Base-by-base conservation (phyloP, 208 protist genomes). In the Trypanosoma avium region DNA sequence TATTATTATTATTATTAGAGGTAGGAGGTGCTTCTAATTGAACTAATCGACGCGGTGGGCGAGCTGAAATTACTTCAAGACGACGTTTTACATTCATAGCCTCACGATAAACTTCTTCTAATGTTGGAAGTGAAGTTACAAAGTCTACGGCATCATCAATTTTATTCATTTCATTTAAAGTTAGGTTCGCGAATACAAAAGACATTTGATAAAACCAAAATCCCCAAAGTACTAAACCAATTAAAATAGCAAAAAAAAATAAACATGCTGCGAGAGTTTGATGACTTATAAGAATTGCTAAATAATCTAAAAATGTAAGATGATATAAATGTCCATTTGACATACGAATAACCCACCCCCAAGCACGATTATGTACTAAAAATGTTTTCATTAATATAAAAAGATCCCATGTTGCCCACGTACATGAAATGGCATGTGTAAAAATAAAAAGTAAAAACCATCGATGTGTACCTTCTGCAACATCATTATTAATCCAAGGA, bases 401-500 rank as follows among this genome's bases (percentile, higher is more conserved):
- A 47, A 90, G 70, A 54, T 95, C 84, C 58, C 70, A 76, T 4
- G 68, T 59, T 19, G 78, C 87, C 84, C 95, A 97, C 5, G 78
- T 75, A 64, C 92, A 97, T 5, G 88, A 81, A 13, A 97, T 30
- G 21, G 82, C 76, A 75, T 97, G 91, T 13, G 59, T 59, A 43
- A 92, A 46, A 21, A 99, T 75, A 61, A 98, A 98, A 19, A 81
- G 65, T 3, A 95, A 57, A 70, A 97, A 97, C 79, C 86, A 96
- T 13, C 91, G 86, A 68, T 96, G 91, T 36, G 96, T 98, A 29
- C 81, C 79, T 57, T 97, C 94, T 32, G 96, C 97, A 33, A 98
- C 94, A 79, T 97, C 96, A 63, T 97, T 98, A 84, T 98, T 98
- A 24, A 99, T 92, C 97, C 97, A 99, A 24, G 85, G 87, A 75